Percentiles rank a stretch among this genome's conserved stretches.
Evolutionary conservation across 139 green algal genomes (phyloP).

Genomic region (Chlamydomonas sp.): DNA sequence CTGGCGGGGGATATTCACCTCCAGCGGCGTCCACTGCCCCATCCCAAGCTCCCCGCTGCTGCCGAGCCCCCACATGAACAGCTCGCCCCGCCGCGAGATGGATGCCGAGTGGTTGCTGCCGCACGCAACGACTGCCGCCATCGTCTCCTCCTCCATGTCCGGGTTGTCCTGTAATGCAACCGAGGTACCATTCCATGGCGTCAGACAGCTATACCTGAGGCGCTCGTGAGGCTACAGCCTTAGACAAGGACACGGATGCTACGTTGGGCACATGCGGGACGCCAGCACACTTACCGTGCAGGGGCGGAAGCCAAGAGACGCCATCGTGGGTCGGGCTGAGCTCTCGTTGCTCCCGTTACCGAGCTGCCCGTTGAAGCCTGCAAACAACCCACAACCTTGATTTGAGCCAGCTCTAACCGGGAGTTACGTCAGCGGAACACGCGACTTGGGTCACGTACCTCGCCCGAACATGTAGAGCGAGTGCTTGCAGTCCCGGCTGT

Average conservation of each 20-base stretch:
- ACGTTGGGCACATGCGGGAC: background rate
- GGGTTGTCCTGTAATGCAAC: constrained; percentile 37
- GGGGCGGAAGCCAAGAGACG: constrained; percentile 60
- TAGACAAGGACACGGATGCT: too few relatives aligned
- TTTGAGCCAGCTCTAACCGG: too few relatives aligned
- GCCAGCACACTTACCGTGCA: constrained; percentile 36
- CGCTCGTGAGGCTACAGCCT: background rate
- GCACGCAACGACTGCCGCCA: constrained; percentile 76
- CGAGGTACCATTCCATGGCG: background rate
- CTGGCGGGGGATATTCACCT: constrained; percentile 52
- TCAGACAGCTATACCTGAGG: background rate
- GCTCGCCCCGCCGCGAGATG: constrained; percentile 77
- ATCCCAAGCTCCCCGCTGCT: constrained; percentile 82
- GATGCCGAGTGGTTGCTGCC: constrained; percentile 68
- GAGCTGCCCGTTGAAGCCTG: constrained; percentile 90
- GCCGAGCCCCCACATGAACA: constrained; percentile 85
- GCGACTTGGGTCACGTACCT: constrained; percentile 39
- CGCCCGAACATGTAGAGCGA: constrained; percentile 57
- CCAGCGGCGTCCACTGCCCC: constrained; percentile 68
- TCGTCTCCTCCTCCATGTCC: constrained; percentile 68
- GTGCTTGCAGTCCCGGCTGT: constrained; percentile 38
- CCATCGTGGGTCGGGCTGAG: constrained; percentile 18
- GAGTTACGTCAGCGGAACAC: background rate
- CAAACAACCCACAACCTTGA: constrained; percentile 5
- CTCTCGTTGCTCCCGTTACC: constrained; percentile 61